phyloP scores from a whole-genome alignment of 2,329 filamentous ascomycete species.

The Fusarium buxicola region DNA sequence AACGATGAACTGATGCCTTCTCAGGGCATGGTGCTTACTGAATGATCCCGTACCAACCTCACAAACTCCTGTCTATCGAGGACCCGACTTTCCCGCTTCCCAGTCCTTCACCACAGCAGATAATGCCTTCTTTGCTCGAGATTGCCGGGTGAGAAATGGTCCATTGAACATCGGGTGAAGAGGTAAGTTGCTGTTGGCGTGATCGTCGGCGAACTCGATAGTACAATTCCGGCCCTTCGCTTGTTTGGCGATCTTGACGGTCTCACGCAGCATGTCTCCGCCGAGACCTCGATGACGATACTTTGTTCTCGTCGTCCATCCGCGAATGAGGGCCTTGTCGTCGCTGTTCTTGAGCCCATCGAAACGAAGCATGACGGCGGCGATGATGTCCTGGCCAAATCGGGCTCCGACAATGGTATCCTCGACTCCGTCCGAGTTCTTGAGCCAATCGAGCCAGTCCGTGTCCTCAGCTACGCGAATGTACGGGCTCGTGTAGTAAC shows the following conservation, averaged over 20 bases:
- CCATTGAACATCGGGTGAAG: conserved; percentile 70
- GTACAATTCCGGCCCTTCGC: conserved; percentile 70
- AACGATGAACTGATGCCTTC: not conserved
- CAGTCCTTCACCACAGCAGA: conserved; percentile 44
- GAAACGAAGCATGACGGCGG: conserved; percentile 74
- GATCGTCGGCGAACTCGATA: conserved; percentile 77
- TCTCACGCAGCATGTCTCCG: conserved; percentile 76
- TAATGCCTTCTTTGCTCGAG: conserved; percentile 62
- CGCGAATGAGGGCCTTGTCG: conserved; percentile 75
- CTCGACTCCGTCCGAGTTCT: conserved; percentile 51
- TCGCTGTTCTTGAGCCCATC: conserved; percentile 44
- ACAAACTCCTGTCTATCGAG: conserved; percentile 5
- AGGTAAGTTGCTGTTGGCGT: conserved; percentile 76
- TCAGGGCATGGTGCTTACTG: not conserved
- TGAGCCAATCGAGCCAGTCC: conserved; percentile 70
- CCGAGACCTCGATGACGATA: conserved; percentile 80
- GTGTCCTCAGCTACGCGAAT: conserved; percentile 71
- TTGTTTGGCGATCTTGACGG: conserved; percentile 72
- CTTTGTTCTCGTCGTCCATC: conserved; percentile 80
- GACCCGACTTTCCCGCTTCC: conserved; percentile 15
- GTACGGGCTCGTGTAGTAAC: conserved; percentile 71
- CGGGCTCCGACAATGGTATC: conserved; percentile 72
- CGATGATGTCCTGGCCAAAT: conserved; percentile 76
- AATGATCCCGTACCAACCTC: not conserved
- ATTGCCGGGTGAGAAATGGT: conserved; percentile 66